Evolutionary conservation across 179 eudicot genomes (phyloP), one percentile per base, ranked within the genome.

Genomic region (Beta corolliflora): DNA sequence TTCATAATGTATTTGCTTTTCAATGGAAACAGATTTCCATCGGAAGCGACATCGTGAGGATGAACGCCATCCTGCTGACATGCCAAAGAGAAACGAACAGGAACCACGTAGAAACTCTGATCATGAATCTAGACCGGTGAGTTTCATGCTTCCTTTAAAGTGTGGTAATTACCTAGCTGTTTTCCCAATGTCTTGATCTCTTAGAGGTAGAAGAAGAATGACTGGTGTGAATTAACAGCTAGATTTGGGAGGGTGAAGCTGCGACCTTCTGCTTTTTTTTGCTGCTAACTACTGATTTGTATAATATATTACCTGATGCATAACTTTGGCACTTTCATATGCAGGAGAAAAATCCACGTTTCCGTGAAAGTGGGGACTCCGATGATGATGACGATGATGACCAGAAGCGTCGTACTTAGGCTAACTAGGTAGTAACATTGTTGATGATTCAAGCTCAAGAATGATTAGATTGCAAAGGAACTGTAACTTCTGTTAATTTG

Each of bases 301-400:
- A 46, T 63, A 48, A 60, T 2, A 71, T 60, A 19, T 60, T 46
- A 73, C 29, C 59, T 65, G 64, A 78, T 66, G 16, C 23, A 7
- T 78, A 4, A 54, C 16, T 60, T 21, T 25, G 46, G 21, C 7
- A 36, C 41, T 73, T 14, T 6, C 67, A 61, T 69, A 59, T 75
- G 71, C 97, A 95, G 98, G 98, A 93, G 88, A 95, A 93, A 89
- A 95, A 95, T 81, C 98, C 98, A 44, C 92, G 98, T 44, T 95
- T 93, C 73, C 95, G 98, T 73, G 97, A 95, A 84, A 91, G 93
- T 79, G 98, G 98, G 11, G 97, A 95, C 83, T 95, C 98, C 9
- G 97, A 95, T 77, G 97, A 93, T 0, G 98, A 95, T 0, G 98
- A 95, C 66, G 98, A 93, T 18, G 97, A 90, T 75, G 95, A 89